Evolutionary conservation across 345 rosid species (phyloP), one percentile per base, ranked within the genome.

Genomic region (Turnera subulata): DNA sequence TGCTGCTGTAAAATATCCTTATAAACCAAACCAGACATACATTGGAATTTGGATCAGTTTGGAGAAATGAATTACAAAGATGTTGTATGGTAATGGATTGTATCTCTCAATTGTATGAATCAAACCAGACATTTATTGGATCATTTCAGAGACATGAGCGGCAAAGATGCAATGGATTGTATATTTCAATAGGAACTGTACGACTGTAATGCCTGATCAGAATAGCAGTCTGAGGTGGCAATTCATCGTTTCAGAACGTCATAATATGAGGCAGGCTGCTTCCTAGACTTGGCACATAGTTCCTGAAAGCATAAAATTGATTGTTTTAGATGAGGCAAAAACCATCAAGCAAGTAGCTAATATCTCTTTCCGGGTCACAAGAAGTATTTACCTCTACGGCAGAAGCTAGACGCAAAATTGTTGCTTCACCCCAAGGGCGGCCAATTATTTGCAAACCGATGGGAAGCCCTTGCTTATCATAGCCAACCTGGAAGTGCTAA

Each of bases 341-440:
- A n/a, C n/a, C n/a, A n/a, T n/a, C n/a, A 18, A 11, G 22, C 5
- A 1, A 26, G n/a, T 45, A 15, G 48, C n/a, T n/a, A 5, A 6
- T 5, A 6, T 44, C 48, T 52, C 24, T 29, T 50, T 32, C 13
- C 22, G 18, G 32, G 20, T 6, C 13, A 14, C 24, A 24, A 15
- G 42, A 25, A 50, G 37, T 11, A 1, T 40, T 19, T 66, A 85
- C 96, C 92, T 82, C 95, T 6, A 86, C 56, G 23, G 88, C 90
- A 59, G 80, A 68, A 60, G 95, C 92, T 58, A 89, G 72, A 53
- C 70, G 82, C 51, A 89, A 66, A 50, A 86, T 38, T 35, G 92
- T 76, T 56, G 92, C 95, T 73, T 89, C 97, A 10, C 78, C 86
- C 97, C 95, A 86, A 40, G 97, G 95, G 11, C 81, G 82, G 23